phyloP scores from a whole-genome alignment of 1,139 yeast species.

The Lizanozyma gosingica region DNA sequence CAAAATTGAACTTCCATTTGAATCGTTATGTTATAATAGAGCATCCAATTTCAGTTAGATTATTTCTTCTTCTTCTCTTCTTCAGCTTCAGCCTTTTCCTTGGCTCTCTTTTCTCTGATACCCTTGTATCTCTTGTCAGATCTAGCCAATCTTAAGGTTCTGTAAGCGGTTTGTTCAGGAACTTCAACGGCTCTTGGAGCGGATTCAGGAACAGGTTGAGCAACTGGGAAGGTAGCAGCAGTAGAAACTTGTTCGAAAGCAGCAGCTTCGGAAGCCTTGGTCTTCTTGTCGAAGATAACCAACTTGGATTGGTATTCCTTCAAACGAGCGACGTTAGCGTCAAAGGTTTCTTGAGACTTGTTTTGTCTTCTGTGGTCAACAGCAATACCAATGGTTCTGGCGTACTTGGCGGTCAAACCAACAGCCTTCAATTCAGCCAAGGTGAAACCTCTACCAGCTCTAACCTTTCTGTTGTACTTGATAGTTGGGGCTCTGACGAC shows the following conservation, averaged over 20 bases:
- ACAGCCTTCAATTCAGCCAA: slow-evolving; percentile 98
- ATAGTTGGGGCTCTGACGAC: slow-evolving; percentile 97
- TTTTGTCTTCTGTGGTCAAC: slow-evolving; percentile 99
- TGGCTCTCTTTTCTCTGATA: slow-evolving; percentile 95
- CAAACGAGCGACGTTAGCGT: slow-evolving; percentile 92
- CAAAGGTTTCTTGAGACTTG: slow-evolving; percentile 94
- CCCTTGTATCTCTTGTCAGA: slow-evolving; percentile 91
- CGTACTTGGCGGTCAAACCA: slow-evolving; percentile 90
- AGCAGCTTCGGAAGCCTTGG: slow-evolving; percentile 61
- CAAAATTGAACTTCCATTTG: neutral
- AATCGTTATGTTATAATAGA: slow-evolving; percentile 1
- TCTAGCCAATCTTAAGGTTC: slow-evolving; percentile 93
- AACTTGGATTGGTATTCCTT: slow-evolving; percentile 93
- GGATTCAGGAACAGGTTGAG: slow-evolving; percentile 62
- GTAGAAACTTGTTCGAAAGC: slow-evolving; percentile 69
- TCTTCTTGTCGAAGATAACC: slow-evolving; percentile 91
- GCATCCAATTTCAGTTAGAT: slow-evolving; percentile 13
- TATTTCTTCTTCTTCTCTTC: slow-evolving; percentile 95
- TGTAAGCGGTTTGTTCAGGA: slow-evolving; percentile 84
- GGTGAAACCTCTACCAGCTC: slow-evolving; percentile 99
- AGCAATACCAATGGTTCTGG: slow-evolving; percentile 96
- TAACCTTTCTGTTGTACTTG: slow-evolving; percentile 98
- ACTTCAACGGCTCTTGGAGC: slow-evolving; percentile 87
- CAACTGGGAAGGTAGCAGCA: slow-evolving; percentile 87
- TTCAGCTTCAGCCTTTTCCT: slow-evolving; percentile 97